phyloP scores from a whole-genome alignment of 2,329 filamentous ascomycete species.

The Penicillium olsonii region DNA sequence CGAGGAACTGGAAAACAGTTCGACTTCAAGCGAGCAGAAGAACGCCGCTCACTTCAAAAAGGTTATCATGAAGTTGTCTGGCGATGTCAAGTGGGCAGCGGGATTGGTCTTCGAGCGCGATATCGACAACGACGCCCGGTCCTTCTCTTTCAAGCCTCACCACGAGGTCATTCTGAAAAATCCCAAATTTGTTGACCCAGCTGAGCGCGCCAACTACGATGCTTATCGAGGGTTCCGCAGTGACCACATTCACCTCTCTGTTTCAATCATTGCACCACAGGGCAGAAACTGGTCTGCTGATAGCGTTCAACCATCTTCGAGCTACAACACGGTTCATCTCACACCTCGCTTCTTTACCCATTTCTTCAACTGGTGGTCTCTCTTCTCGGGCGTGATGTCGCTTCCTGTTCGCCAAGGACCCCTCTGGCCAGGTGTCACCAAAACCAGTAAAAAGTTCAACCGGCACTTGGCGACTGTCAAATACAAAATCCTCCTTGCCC shows the following conservation, averaged over 20 bases:
- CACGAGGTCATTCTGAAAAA: slow-evolving; percentile 87
- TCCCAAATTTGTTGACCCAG: slow-evolving; percentile 68
- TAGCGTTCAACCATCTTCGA: slow-evolving; percentile 74
- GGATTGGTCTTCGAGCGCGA: slow-evolving; percentile 92
- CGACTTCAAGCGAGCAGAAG: slow-evolving; percentile 64
- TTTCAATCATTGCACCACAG: slow-evolving; percentile 83
- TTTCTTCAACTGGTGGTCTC: slow-evolving; percentile 96
- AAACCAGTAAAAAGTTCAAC: slow-evolving; percentile 98
- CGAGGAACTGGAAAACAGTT: slow-evolving; percentile 60
- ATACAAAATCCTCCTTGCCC: slow-evolving; percentile 89
- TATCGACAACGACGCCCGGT: slow-evolving; percentile 68
- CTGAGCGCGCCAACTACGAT: slow-evolving; percentile 68
- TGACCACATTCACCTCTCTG: slow-evolving; percentile 92
- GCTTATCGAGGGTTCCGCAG: slow-evolving; percentile 97
- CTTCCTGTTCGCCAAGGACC: slow-evolving; percentile 89
- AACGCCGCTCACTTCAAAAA: slow-evolving; percentile 91
- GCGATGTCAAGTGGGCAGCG: slow-evolving; percentile 88
- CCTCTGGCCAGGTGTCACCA: slow-evolving; percentile 89
- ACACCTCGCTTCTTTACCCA: slow-evolving; percentile 97
- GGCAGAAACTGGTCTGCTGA: slow-evolving; percentile 83
- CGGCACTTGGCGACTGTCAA: slow-evolving; percentile 98
- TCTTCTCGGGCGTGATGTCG: slow-evolving; percentile 93
- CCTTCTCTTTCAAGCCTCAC: slow-evolving; percentile 87
- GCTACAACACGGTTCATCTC: slow-evolving; percentile 95
- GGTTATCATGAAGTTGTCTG: slow-evolving; percentile 97